Evolutionary conservation across 257 asterid genomes (phyloP), one percentile per base, ranked within the genome.

Genomic region (Parsonsia alboflavescens): DNA sequence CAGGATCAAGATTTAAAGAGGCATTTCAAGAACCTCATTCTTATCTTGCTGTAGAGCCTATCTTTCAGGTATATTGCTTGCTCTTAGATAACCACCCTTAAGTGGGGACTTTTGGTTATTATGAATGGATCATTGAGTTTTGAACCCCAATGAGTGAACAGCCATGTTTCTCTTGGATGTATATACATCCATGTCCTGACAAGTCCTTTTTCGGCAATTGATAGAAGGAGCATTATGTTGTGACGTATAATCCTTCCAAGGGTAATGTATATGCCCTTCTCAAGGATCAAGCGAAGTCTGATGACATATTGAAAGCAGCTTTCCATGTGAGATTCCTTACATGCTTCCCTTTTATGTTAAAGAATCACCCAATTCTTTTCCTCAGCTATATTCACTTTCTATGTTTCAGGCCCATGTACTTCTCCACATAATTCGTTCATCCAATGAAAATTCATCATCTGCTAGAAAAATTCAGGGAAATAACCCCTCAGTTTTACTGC

Each of bases 261-360:
- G 96, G 94, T 15, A 87, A 88, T 73, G 80, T 95, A 45, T 95
- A 87, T 73, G 98, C 98, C 48, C 79, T 95, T 80, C 87, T 95
- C 88, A 95, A 92, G 93, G 93, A 89, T 83, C 91, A 91, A 87
- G 99, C 99, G 8, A 93, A 89, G 89, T 84, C 98, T 63, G 98
- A 95, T 78, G 99, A 95, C 80, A 91, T 95, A 69, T 64, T 92
- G 89, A 95, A 95, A 85, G 97, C 99, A 71, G 91, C 96, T 74
- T 94, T 94, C 83, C 98, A 94, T 81, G 98, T 94, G 79, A 91
- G 97, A 41, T 76, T 72, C 74, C 66, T 21, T 73, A 75, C 77
- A 6, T 15, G 30, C 64, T 76, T 70, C 73, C 75, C 53, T 80
- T 77, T 39, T 73, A 39, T 46, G 64, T 69, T 24, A 61, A 48